phyloP scores from a whole-genome alignment of 2,329 filamentous ascomycete genomes.

The Chaetomium strumarium region DNA sequence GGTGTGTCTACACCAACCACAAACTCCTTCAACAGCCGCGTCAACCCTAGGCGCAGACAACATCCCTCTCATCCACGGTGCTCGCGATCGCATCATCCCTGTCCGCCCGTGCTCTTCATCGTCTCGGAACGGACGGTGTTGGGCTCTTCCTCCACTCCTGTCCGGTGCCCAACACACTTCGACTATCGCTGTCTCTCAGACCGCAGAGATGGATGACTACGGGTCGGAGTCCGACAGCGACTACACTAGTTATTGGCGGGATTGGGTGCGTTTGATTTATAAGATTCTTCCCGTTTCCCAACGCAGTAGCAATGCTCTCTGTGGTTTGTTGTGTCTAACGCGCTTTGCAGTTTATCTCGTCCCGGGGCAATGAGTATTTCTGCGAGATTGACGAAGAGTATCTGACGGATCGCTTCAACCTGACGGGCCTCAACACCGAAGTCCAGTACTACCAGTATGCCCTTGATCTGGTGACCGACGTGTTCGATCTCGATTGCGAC shows the following conservation, averaged over 20 bases:
- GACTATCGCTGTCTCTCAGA: background rate
- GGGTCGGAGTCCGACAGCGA: conserved; percentile 97
- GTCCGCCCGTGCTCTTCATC: too few relatives aligned
- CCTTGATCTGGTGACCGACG: conserved; percentile 92
- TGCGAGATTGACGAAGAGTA: conserved; percentile 99
- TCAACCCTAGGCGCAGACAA: background rate
- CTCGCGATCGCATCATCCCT: too few relatives aligned
- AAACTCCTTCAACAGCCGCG: background rate
- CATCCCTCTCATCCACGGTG: too few relatives aligned
- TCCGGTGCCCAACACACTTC: too few relatives aligned
- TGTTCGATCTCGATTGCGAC: conserved; percentile 97
- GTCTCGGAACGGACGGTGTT: too few relatives aligned
- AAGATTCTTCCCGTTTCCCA: background rate
- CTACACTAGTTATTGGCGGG: conserved; percentile 98
- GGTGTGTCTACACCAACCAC: too few relatives aligned
- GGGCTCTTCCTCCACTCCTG: too few relatives aligned
- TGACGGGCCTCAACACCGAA: conserved; percentile 93
- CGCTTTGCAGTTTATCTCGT: conserved; percentile 79
- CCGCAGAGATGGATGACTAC: conserved; percentile 80
- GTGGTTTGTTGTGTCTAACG: conserved; percentile 10
- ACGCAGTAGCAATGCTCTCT: background rate
- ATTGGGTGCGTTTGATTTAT: conserved; percentile 70
- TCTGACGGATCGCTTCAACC: conserved; percentile 94
- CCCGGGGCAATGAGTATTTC: conserved; percentile 96
- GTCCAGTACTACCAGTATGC: conserved; percentile 99